Evolutionary conservation across 129 eudicot genomes (phyloP), one percentile per base, ranked within the genome.

Genomic region (Heracleum sosnowskyi): DNA sequence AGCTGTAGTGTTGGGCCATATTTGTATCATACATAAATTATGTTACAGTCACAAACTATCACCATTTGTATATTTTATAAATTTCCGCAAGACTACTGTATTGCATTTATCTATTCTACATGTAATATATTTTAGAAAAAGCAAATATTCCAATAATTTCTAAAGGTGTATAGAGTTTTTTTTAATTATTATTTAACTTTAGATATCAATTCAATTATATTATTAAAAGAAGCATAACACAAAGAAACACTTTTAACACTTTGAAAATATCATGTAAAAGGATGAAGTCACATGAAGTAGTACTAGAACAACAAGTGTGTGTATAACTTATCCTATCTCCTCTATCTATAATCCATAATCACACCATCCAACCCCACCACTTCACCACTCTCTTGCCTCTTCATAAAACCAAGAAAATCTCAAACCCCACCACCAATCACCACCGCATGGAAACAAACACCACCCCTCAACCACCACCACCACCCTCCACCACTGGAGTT

Each of bases 321-420:
- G 68, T 26, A 70, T 41, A 80, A 77, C 89, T 86, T 86, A 86
- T 86, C 87, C 80, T 85, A 75, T 76, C 80, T 72, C 75, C 78
- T 62, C 79, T 49, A 18, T 41, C 66, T 39, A 49, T 75, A 29
- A 44, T 17, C 24, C n/a, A 60, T 60, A 60, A 57, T 31, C 72
- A 77, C 41, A 40, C 47, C 16, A 36, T 31, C 39, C 8, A 31
- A 7, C 74, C 42, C 44, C 40, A 51, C 78, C 80, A 28, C 75
- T 82, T 72, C 51, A 55, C 64, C 75, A 41, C 39, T 76, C 35
- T 76, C 69, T 35, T 74, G 64, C 73, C 22, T 28, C 42, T 39
- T 33, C 20, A 75, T 17, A 24, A 20, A 29, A 5, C 57, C 69
- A 51, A 47, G 8, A 22, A 82, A 73, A 73, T 8, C 4, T 29